Evolutionary conservation across 345 rosid species (phyloP).

Genomic region (Stellera chamaejasme): DNA sequence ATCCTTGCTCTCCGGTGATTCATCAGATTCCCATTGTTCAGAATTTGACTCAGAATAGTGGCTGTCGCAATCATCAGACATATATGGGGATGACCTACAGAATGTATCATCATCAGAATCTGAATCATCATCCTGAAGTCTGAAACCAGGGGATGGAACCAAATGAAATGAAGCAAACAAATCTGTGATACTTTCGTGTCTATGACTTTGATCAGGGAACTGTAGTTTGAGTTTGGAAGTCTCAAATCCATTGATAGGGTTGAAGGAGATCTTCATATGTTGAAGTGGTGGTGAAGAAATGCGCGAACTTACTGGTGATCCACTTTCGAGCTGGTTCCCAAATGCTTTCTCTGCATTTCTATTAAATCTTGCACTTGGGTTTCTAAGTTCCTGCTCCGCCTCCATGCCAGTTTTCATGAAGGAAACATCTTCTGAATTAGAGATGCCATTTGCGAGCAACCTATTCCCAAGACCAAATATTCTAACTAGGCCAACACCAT

Average conservation of each 20-base stretch:
- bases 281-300: constrained; percentile 86
- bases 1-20: constrained; percentile 36
- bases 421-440: constrained; percentile 29
- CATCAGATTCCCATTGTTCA: constrained; percentile 80
- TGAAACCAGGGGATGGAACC: constrained; percentile 56
- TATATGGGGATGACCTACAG: constrained; percentile 66
- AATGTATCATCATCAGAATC: constrained; percentile 84
- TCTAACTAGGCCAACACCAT: constrained; percentile 33
- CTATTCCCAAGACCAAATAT: constrained; percentile 59
- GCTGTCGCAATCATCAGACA: constrained; percentile 62
- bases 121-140: constrained; percentile 27
- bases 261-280: constrained; percentile 89
- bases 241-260: constrained; percentile 48
- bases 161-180: constrained; percentile 79
- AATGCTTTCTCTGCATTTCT: constrained; percentile 18
- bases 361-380: constrained; percentile 16
- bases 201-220: constrained; percentile 44
- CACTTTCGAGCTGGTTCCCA: constrained; percentile 28
- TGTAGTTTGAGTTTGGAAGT: constrained; percentile 60
- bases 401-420: constrained; percentile 20
- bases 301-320: constrained; percentile 32
- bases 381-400: constrained; percentile 26
- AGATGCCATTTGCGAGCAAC: constrained; percentile 52
- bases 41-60: constrained; percentile 58
- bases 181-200: constrained; percentile 32